Evolutionary conservation across 2,329 filamentous ascomycete genomes (phyloP).

Genomic region (Hypoxylon sp.): DNA sequence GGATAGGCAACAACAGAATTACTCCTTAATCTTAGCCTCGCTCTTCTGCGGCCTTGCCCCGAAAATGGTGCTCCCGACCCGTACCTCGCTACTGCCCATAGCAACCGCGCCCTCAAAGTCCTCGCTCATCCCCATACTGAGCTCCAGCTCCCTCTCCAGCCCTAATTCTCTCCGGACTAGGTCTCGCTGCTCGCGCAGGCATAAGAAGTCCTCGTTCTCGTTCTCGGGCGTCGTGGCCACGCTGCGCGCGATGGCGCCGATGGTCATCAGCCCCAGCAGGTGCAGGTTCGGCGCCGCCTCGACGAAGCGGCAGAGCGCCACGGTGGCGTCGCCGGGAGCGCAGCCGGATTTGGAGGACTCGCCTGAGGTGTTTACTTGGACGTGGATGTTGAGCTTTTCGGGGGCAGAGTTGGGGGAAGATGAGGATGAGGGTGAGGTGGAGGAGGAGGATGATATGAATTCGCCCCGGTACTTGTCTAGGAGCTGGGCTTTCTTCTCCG

Average conservation of each 20-base stretch:
- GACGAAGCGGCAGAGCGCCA: constrained; percentile 79
- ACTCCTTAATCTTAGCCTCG: constrained; percentile 76
- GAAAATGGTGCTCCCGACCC: constrained; percentile 95
- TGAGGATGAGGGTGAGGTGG: constrained; percentile 19
- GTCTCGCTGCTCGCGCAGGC: constrained; percentile 78
- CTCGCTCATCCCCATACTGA: constrained; percentile 99
- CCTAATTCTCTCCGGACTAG: constrained; percentile 75
- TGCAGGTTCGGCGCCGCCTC: constrained; percentile 76
- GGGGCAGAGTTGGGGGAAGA: constrained; percentile 54
- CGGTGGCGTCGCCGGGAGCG: constrained; percentile 73
- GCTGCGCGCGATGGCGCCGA: constrained; percentile 92
- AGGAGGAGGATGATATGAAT: constrained; percentile 59
- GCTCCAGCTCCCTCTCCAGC: constrained; percentile 74
- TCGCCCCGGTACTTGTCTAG: constrained; percentile 82
- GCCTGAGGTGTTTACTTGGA: constrained; percentile 96
- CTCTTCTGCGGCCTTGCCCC: constrained; percentile 84
- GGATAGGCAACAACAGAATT: background rate
- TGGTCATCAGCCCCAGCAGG: constrained; percentile 93
- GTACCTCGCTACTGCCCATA: constrained; percentile 89
- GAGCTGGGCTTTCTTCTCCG: constrained; percentile 85
- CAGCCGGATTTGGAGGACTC: constrained; percentile 90
- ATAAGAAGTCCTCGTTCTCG: constrained; percentile 92
- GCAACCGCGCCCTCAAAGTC: constrained; percentile 92
- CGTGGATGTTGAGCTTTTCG: constrained; percentile 77
- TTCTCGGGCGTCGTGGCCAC: constrained; percentile 78